phyloP scores from a whole-genome alignment of 768 basidiomycete genomes.

The Mycena pura region DNA sequence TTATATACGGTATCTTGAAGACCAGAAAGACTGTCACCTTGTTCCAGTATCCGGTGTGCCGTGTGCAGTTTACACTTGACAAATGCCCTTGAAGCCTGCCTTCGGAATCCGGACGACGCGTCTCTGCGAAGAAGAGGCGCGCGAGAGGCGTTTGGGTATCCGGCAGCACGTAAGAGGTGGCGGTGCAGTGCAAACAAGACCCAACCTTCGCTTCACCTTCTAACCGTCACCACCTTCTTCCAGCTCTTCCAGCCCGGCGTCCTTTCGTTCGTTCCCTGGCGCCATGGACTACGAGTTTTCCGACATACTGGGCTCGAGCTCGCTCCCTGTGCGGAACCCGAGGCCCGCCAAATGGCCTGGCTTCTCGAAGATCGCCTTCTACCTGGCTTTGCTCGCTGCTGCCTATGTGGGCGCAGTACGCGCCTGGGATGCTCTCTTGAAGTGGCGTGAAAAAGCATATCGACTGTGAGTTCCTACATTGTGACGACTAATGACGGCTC shows the following conservation, averaged over 20 bases:
- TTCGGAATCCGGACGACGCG: no score
- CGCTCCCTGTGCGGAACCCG: constrained; percentile 44
- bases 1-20: no score
- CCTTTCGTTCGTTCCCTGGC: background rate
- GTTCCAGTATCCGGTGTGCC: no score
- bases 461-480: constrained; percentile 56
- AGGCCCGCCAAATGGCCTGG: constrained; percentile 40
- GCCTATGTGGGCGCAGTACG: constrained; percentile 45
- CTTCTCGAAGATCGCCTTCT: constrained; percentile 47
- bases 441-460: constrained; percentile 68
- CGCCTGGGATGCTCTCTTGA: constrained; percentile 54
- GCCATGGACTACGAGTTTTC: constrained; percentile 71
- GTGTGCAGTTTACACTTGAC: no score
- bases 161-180: no score
- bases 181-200: constrained; percentile 7
- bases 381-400: constrained; percentile 43
- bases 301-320: constrained; percentile 74
- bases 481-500: constrained; percentile 7
- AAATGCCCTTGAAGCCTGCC: no score
- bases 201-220: constrained; percentile 32
- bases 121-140: no score
- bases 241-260: constrained; percentile 41
- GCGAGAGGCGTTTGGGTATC: no score
- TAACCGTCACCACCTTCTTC: constrained; percentile 44
- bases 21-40: no score